Evolutionary conservation across 169 alveolate species (phyloP).

Genomic region (Cryptosporidium parvum): DNA sequence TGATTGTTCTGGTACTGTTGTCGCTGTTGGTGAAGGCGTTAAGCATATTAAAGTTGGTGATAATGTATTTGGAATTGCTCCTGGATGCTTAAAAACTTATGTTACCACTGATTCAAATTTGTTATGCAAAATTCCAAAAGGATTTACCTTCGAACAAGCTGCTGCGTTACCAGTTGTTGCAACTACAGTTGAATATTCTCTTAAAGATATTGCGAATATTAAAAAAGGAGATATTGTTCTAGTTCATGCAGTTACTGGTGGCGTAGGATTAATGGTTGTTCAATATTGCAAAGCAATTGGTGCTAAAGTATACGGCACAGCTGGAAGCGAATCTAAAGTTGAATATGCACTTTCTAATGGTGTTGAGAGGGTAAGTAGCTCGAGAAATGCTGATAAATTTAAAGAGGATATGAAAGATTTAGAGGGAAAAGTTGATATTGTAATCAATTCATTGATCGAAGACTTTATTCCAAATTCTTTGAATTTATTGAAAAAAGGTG

Average conservation of each 20-base stretch:
- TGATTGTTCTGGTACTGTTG: constrained; percentile 61
- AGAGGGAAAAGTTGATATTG: constrained; percentile 49
- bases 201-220: constrained; percentile 33
- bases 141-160: constrained; percentile 23
- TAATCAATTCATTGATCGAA: constrained; percentile 56
- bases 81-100: constrained; percentile 72
- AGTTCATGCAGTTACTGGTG: constrained; percentile 76
- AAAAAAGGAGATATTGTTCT: constrained; percentile 55
- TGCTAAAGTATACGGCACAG: constrained; percentile 64
- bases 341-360: constrained; percentile 41
- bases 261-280: constrained; percentile 64
- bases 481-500: constrained; percentile 19
- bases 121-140: constrained; percentile 39
- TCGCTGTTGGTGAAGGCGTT: constrained; percentile 45
- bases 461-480: constrained; percentile 39
- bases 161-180: constrained; percentile 55
- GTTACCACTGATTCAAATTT: constrained; percentile 34
- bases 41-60: constrained; percentile 66
- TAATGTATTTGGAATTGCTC: constrained; percentile 70
- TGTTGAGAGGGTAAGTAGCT: constrained; percentile 19
- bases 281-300: constrained; percentile 58
- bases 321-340: constrained; percentile 61
- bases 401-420: constrained; percentile 26
- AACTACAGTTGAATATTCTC: constrained; percentile 49
- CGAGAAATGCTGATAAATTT: constrained; percentile 54